Conservation (phyloP, 352 stramenopile species). For the Discostella stelligera region DNA sequence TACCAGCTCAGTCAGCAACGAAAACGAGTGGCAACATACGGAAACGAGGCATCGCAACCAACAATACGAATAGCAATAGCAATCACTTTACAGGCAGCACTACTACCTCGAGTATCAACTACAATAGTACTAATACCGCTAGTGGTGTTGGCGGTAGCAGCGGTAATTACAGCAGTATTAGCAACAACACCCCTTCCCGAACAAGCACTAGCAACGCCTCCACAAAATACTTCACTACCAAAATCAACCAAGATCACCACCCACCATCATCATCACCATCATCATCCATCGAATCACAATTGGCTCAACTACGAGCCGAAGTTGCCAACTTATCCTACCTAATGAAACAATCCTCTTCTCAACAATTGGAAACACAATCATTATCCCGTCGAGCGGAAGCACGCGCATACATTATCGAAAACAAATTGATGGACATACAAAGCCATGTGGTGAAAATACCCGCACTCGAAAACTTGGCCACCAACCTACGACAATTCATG, state of each 20-base stretch:
- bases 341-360: slow-evolving; percentile 37
- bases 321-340: slow-evolving; percentile 36
- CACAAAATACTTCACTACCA: not conserved
- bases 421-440: slow-evolving; percentile 43
- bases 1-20: too few relatives aligned
- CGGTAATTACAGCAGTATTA: not conserved
- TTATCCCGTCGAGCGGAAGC: slow-evolving; percentile 31
- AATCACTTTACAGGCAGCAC: not conserved
- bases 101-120: not conserved
- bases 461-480: slow-evolving; percentile 23
- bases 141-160: not conserved
- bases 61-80: too few relatives aligned
- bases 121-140: not conserved
- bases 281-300: slow-evolving; percentile 21
- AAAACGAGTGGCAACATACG: too few relatives aligned
- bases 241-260: not conserved
- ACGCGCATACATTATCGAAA: slow-evolving; percentile 45
- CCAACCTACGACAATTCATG: slow-evolving; percentile 24
- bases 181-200: not conserved
- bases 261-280: too few relatives aligned
- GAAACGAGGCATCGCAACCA: too few relatives aligned
- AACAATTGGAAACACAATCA: slow-evolving; percentile 23
- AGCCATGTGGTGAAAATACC: slow-evolving; percentile 43
- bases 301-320: slow-evolving; percentile 24
- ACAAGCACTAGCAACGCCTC: not conserved